Percentiles rank a stretch among this genome's conserved stretches.
phyloP scores from a whole-genome alignment of 768 basidiomycete species.

The Pholiota molesta region DNA sequence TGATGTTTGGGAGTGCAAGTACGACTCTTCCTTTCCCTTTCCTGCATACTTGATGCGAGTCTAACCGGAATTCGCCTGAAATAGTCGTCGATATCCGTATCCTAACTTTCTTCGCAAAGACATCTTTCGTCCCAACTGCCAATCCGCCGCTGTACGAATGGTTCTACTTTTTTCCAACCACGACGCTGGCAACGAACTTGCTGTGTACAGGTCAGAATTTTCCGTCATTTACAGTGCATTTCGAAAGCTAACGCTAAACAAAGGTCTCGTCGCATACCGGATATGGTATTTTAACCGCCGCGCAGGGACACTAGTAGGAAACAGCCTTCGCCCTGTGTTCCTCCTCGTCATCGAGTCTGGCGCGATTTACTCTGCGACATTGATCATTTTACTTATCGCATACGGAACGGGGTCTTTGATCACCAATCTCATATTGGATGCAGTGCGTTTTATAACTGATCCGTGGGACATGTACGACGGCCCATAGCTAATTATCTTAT shows the following conservation, averaged over 20 bases:
- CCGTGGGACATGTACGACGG: too few species aligned
- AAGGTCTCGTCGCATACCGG: neutral
- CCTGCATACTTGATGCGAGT: neutral
- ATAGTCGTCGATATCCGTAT: neutral
- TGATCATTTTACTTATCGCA: neutral
- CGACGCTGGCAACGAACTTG: neutral
- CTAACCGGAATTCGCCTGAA: too few species aligned
- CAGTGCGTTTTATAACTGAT: neutral
- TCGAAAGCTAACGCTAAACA: too few species aligned
- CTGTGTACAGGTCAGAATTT: neutral
- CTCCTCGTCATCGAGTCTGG: neutral
- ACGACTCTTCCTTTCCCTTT: neutral
- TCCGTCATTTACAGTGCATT: neutral
- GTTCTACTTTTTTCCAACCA: neutral
- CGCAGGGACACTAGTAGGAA: neutral
- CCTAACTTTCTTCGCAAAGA: neutral
- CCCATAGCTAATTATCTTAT: too few species aligned
- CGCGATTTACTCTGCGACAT: neutral
- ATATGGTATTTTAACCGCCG: neutral
- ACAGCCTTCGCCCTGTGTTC: neutral
- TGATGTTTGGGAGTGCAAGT: neutral
- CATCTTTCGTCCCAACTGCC: neutral
- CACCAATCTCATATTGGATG: neutral
- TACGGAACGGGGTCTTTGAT: neutral
- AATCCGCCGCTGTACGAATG: neutral